Evolutionary conservation across 768 basidiomycete species (phyloP).

Genomic region (Imleria badia): DNA sequence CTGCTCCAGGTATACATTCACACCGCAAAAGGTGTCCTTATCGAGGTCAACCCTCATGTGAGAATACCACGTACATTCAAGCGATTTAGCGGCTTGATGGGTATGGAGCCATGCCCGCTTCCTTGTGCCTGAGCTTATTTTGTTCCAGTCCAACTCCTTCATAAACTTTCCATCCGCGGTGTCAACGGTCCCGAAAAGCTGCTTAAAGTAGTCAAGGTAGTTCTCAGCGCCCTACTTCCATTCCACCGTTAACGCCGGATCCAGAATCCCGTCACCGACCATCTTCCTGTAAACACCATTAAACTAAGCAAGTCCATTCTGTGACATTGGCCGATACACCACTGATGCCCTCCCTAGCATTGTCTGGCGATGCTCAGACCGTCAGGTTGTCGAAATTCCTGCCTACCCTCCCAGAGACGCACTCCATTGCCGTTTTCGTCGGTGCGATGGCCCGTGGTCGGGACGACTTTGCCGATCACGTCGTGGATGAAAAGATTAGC

Average conservation of each 20-base stretch:
- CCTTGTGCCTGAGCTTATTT: not conserved
- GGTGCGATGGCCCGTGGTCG: constrained; percentile 97
- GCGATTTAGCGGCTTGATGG: constrained; percentile 98
- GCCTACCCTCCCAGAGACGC: constrained; percentile 80
- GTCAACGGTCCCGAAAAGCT: constrained; percentile 97
- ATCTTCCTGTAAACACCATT: constrained; percentile 91
- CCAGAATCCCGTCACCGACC: constrained; percentile 92
- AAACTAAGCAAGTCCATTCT: constrained; percentile 76
- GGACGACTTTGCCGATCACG: constrained; percentile 94
- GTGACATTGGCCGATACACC: not conserved
- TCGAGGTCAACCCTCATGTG: constrained; percentile 98
- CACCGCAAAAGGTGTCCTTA: constrained; percentile 92
- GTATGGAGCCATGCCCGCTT: constrained; percentile 41
- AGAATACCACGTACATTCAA: constrained; percentile 98
- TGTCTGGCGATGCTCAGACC: constrained; percentile 88
- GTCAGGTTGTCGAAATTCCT: constrained; percentile 81
- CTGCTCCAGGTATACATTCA: constrained; percentile 97
- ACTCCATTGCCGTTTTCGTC: constrained; percentile 92
- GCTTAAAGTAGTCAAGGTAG: constrained; percentile 93
- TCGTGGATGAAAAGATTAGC: constrained; percentile 95
- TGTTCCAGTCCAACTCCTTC: constrained; percentile 85
- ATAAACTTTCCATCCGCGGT: constrained; percentile 92
- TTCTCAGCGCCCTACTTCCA: constrained; percentile 9
- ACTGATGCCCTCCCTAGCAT: constrained; percentile 47
- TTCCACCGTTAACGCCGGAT: constrained; percentile 1